Evolutionary conservation across 2,329 filamentous ascomycete species (phyloP), one percentile per base, ranked within the genome.

Genomic region (Colletotrichum kahawae): DNA sequence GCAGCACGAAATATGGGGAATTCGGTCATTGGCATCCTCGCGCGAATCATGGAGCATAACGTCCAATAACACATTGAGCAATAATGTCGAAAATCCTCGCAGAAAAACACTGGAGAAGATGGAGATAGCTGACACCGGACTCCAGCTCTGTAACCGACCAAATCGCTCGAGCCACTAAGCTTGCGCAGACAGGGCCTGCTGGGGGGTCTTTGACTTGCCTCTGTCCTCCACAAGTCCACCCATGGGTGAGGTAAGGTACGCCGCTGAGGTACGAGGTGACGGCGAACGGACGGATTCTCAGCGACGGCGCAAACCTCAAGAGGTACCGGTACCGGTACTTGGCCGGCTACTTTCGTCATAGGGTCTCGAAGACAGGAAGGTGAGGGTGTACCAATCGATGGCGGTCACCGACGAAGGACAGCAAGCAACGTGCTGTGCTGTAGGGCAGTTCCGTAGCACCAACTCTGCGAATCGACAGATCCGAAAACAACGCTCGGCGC

Each of bases 1-100:
- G 69, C 63, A 75, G 56, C 62, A 65, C 67, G 63, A 75, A 75
- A 72, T 54, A 73, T 64, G 69, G 70, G 27, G 70, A 68, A 73
- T 73, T 68, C 57, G 63, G 73, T 68, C 73, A 75, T 64, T 59
- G 29, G n/a, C 34, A 68, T 73, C 69, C 63, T 72, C 69, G 29
- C 57, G 69, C 69, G 57, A 75, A 75, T 75, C 73, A 68, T 73
- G 63, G 51, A 68, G 34, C 21, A 51, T 67, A 33, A 43, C 56
- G 67, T 33, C 43, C 62, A 43, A 63, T 67, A 43, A 57, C 62
- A 34, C 33, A 63, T 67, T 24, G 56, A 60, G 60, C 33, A 54
- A 60, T 63, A 38, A 68, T 63, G 54, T 62, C 56, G 57, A 64
- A 33, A 54, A 71, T 73, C 72, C 63, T 71, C 36, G 69, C 57